These are phyloP conservation scores for Achlya hypogyna DNA, from an alignment of 352 stramenopile species.

Conservation along the genomic window DNA sequence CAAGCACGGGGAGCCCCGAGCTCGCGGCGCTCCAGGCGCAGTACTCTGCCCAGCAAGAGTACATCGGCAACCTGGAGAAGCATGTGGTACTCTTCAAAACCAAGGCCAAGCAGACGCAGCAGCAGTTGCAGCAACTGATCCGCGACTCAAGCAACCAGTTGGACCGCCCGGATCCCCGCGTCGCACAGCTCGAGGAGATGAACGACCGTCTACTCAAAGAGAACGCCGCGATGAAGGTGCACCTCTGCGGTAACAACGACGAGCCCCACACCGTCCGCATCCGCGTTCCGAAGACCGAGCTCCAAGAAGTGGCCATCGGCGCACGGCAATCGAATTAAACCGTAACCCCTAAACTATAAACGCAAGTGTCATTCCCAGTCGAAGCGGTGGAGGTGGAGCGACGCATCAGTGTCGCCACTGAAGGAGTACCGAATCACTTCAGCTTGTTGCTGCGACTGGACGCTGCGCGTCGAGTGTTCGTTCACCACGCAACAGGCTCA, in stretches of 20 bases:
- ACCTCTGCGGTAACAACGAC: neutral
- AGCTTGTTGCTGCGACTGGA: too few species aligned
- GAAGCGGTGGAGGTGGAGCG: too few species aligned
- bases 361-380: too few species aligned
- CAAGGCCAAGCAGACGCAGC: constrained; percentile 78
- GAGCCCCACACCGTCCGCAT: constrained; percentile 13
- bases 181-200: constrained; percentile 61
- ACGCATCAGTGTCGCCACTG: too few species aligned
- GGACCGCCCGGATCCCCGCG: constrained; percentile 27
- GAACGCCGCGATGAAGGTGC: constrained; percentile 17
- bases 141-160: constrained; percentile 41
- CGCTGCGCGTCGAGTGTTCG: too few species aligned
- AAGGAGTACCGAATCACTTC: too few species aligned
- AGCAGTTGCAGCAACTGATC: constrained; percentile 73
- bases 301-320: constrained; percentile 1
- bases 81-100: constrained; percentile 82
- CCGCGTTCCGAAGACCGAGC: constrained; percentile 14
- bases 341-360: neutral
- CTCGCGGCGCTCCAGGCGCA: constrained; percentile 44
- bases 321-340: neutral
- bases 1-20: neutral
- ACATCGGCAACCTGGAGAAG: constrained; percentile 74
- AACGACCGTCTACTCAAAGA: constrained; percentile 74
- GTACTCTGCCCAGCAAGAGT: constrained; percentile 74
- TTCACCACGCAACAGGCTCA: too few species aligned